A percentile compares a stretch with the other conserved stretches of the same genome.
phyloP scores from a whole-genome alignment of 768 basidiomycete species.

The Saitozyma sp. region DNA sequence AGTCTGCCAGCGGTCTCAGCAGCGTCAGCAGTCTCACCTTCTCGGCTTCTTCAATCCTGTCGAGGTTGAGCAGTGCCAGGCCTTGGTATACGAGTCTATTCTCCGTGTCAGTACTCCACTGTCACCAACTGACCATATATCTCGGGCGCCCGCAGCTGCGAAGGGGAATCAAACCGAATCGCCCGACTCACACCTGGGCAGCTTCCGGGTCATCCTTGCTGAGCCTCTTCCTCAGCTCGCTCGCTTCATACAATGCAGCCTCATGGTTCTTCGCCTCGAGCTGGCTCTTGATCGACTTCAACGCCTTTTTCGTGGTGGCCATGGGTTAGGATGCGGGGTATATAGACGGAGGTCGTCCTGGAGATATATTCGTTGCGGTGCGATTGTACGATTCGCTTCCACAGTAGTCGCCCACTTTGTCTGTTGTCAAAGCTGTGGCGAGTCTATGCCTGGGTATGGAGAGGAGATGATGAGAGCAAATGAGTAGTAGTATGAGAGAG shows the following conservation, averaged over 20 bases:
- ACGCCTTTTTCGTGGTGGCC: conserved; percentile 30
- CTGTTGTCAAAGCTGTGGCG: too few species aligned
- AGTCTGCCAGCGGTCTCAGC: neutral
- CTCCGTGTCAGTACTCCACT: neutral
- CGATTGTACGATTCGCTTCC: too few species aligned
- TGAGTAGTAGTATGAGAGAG: too few species aligned
- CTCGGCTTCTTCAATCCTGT: conserved; percentile 72
- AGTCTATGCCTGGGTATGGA: too few species aligned
- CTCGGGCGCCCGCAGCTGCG: neutral
- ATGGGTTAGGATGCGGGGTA: neutral
- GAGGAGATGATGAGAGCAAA: too few species aligned
- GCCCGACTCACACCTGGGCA: conserved; percentile 30
- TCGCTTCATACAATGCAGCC: conserved; percentile 37
- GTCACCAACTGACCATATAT: neutral
- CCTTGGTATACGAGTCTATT: conserved; percentile 81
- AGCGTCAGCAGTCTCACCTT: conserved; percentile 62
- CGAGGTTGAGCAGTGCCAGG: conserved; percentile 73
- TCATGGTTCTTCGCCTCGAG: conserved; percentile 36
- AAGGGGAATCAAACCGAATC: too few species aligned
- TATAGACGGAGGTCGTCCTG: too few species aligned
- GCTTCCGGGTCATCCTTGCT: conserved; percentile 30
- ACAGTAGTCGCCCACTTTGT: too few species aligned
- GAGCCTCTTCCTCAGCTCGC: conserved; percentile 30
- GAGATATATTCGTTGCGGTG: too few species aligned
- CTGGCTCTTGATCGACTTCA: conserved; percentile 44